Evolutionary conservation across 495 filamentous ascomycete genomes (phyloP).

Genomic region (Lophiostoma macrostomum): DNA sequence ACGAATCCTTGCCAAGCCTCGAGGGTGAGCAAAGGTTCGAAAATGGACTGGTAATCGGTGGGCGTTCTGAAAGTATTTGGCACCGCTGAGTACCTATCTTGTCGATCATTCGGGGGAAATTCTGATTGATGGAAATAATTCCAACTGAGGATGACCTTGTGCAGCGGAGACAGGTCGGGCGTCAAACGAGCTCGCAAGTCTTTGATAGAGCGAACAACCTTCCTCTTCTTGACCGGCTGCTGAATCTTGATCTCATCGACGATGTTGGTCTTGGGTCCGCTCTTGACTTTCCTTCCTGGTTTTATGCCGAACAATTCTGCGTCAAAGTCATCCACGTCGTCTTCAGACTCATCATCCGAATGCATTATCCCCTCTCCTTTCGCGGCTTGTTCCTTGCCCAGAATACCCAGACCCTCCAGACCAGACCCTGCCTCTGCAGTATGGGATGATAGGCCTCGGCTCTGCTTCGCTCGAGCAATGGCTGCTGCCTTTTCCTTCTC

Average conservation of each 20-base stretch:
- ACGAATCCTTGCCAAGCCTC: conserved; percentile 96
- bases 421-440: conserved; percentile 71
- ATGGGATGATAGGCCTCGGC: conserved; percentile 49
- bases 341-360: conserved; percentile 66
- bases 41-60: conserved; percentile 77
- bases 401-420: conserved; percentile 68
- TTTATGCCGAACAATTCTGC: conserved; percentile 58
- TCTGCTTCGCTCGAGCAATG: conserved; percentile 61
- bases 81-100: conserved; percentile 68
- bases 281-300: conserved; percentile 36
- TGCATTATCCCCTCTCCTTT: conserved; percentile 85
- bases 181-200: conserved; percentile 92
- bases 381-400: conserved; percentile 72
- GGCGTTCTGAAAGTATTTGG: conserved; percentile 72
- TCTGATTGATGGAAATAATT: conserved; percentile 86
- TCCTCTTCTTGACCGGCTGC: conserved; percentile 76
- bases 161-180: conserved; percentile 81
- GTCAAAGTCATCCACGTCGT: conserved; percentile 62
- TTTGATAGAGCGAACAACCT: conserved; percentile 71
- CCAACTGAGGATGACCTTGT: conserved; percentile 84
- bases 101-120: conserved; percentile 68
- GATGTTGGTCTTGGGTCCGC: conserved; percentile 37
- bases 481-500: conserved; percentile 65
- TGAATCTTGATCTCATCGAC: conserved; percentile 52
- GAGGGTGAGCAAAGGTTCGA: conserved; percentile 84